Conservation (phyloP, 768 basidiomycete species). For the Suillus tomentosus region DNA sequence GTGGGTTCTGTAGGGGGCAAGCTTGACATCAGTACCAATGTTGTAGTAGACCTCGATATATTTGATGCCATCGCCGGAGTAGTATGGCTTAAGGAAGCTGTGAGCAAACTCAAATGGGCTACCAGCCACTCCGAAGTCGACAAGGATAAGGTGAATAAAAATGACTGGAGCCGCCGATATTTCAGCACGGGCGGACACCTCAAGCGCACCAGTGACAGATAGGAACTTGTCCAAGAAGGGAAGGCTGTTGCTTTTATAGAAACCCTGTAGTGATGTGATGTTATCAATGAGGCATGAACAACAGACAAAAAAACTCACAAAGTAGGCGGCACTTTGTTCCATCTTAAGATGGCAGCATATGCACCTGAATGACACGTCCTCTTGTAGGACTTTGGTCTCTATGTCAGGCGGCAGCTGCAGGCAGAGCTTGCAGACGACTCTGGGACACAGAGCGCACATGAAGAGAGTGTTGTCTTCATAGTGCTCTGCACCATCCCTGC, state of each 20-base stretch:
- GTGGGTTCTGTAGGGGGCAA: neutral
- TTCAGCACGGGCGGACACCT: neutral
- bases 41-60: neutral
- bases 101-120: neutral
- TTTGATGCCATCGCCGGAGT: neutral
- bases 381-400: neutral
- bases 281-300: neutral
- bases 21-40: neutral
- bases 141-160: neutral
- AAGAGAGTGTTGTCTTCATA: neutral
- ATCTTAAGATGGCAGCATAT: neutral
- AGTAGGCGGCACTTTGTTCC: neutral
- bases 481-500: neutral
- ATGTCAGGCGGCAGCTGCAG: neutral
- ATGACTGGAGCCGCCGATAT: neutral
- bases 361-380: neutral
- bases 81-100: neutral
- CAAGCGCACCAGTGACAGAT: neutral
- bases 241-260: neutral
- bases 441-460: neutral
- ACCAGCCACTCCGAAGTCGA: neutral
- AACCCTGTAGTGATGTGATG: neutral
- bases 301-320: conserved; percentile 1
- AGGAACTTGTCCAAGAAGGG: neutral
- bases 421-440: neutral